Evolutionary conservation across 306 rosid genomes (phyloP).

Genomic region (Trifolium dubium): DNA sequence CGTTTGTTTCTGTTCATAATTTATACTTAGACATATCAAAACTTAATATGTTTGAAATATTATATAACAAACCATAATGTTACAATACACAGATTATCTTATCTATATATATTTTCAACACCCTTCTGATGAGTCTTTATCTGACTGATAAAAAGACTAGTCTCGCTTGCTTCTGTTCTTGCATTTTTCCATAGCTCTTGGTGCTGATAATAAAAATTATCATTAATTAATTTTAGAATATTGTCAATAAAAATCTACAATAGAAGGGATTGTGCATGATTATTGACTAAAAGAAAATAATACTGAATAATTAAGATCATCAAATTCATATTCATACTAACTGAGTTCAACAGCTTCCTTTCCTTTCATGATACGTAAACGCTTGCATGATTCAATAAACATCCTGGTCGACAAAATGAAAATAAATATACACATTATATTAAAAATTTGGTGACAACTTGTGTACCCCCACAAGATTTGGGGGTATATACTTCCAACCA

Average conservation of each 20-base stretch:
- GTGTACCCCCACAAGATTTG: too few relatives aligned
- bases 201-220: slow-evolving; percentile 57
- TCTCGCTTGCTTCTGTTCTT: slow-evolving; percentile 68
- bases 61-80: slow-evolving; percentile 48
- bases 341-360: slow-evolving; percentile 94
- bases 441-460: too few relatives aligned
- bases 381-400: slow-evolving; percentile 96
- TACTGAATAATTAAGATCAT: not conserved
- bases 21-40: slow-evolving; percentile 44
- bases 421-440: not conserved
- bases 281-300: not conserved
- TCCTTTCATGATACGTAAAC: slow-evolving; percentile 92
- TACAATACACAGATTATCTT: slow-evolving; percentile 47
- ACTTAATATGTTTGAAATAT: slow-evolving; percentile 36
- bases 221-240: not conserved
- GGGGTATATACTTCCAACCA: too few relatives aligned
- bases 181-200: slow-evolving; percentile 86
- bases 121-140: slow-evolving; percentile 54
- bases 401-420: slow-evolving; percentile 53
- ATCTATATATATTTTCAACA: slow-evolving; percentile 47
- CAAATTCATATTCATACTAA: slow-evolving; percentile 36
- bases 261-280: not conserved
- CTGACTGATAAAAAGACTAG: slow-evolving; percentile 16
- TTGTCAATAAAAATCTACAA: not conserved
- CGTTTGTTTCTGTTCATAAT: slow-evolving; percentile 54